A percentile compares a stretch with the other conserved stretches of the same genome.
These are phyloP conservation scores for Eimeria zaria DNA, from an alignment of 169 alveolate species.

Conservation along the genomic window DNA sequence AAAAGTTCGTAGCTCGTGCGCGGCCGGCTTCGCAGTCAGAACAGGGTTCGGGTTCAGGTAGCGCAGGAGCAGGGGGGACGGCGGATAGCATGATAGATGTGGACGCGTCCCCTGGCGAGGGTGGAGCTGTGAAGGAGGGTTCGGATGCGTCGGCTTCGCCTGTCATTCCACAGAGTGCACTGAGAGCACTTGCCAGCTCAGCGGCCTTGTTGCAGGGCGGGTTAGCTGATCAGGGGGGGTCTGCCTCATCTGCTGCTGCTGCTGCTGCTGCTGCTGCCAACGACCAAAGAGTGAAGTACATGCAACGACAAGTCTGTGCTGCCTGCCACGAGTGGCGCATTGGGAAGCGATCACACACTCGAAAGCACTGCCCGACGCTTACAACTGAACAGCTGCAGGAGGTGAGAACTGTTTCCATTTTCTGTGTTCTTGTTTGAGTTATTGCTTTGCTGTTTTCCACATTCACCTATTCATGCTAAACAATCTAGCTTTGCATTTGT, in stretches of 20 bases:
- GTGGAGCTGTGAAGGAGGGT: constrained; percentile 49
- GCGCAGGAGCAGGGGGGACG: constrained; percentile 4
- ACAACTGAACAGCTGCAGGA: constrained; percentile 67
- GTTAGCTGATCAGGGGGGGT: not conserved
- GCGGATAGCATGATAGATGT: constrained; percentile 7
- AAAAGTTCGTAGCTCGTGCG: constrained; percentile 66
- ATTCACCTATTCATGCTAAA: not conserved
- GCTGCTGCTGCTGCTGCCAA: constrained; percentile 63
- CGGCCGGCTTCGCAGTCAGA: constrained; percentile 65
- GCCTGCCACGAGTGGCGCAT: constrained; percentile 83
- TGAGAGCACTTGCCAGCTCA: constrained; percentile 64
- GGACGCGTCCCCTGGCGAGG: constrained; percentile 46
- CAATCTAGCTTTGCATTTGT: not conserved
- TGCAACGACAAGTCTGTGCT: constrained; percentile 82
- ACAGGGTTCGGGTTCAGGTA: not conserved
- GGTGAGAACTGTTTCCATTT: not conserved
- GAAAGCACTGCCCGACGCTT: constrained; percentile 82
- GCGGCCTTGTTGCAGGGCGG: constrained; percentile 69
- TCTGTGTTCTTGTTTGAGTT: not conserved
- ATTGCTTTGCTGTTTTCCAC: not conserved
- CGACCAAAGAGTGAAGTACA: constrained; percentile 69
- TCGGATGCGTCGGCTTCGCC: constrained; percentile 62
- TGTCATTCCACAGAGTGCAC: constrained; percentile 44
- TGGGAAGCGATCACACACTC: constrained; percentile 69
- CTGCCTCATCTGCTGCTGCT: constrained; percentile 7